Conservation (phyloP, 2,329 filamentous ascomycete genomes). For the Erysiphe pulchra region DNA sequence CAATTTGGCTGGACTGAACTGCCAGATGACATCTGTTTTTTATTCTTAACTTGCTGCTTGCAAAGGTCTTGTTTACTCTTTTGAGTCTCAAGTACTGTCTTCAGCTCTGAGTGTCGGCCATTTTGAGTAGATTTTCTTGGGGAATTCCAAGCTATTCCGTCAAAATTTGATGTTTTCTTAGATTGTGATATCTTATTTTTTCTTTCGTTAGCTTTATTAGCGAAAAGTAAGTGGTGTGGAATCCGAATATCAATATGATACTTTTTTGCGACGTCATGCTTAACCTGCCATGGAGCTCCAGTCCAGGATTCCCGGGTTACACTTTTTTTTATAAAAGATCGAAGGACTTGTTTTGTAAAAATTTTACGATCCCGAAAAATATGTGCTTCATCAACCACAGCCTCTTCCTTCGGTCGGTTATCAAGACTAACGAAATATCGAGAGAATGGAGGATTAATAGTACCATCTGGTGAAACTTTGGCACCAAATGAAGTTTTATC, state of each 20-base stretch:
- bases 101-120: slow-evolving; percentile 33
- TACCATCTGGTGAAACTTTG: slow-evolving; percentile 38
- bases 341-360: slow-evolving; percentile 83
- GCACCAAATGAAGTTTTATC: slow-evolving; percentile 61
- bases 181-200: slow-evolving; percentile 45
- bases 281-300: slow-evolving; percentile 91
- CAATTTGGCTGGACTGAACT: slow-evolving; percentile 1
- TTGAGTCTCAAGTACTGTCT: slow-evolving; percentile 44
- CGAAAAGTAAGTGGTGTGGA: slow-evolving; percentile 58
- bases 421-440: slow-evolving; percentile 60
- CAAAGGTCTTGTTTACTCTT: slow-evolving; percentile 30
- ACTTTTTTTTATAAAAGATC: slow-evolving; percentile 85
- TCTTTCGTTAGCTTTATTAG: slow-evolving; percentile 51
- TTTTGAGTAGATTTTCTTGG: slow-evolving; percentile 17
- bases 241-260: slow-evolving; percentile 77
- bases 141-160: slow-evolving; percentile 14
- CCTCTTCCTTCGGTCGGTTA: slow-evolving; percentile 42
- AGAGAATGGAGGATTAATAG: slow-evolving; percentile 42
- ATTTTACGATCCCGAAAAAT: slow-evolving; percentile 69
- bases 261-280: slow-evolving; percentile 54
- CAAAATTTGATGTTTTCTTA: slow-evolving; percentile 15
- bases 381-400: slow-evolving; percentile 55
- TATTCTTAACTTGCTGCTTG: slow-evolving; percentile 16
- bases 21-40: slow-evolving; percentile 7
- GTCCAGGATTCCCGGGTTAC: slow-evolving; percentile 82